Base-by-base conservation (phyloP, 2,329 filamentous ascomycete genomes). In the Microcyclosporella mali region DNA sequence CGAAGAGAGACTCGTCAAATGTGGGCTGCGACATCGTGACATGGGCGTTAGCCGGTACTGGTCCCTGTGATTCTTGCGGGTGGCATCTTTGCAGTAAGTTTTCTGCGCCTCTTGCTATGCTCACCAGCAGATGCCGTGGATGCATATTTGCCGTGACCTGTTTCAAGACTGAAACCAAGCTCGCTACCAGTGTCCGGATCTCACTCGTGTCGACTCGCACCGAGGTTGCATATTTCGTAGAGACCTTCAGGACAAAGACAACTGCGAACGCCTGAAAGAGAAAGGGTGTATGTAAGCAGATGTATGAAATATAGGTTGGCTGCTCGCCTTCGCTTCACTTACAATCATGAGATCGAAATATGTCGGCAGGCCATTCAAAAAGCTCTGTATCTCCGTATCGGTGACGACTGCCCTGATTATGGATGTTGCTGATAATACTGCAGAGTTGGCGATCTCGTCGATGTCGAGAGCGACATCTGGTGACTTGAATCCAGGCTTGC, bases 331-430 rank as follows among this genome's bases (percentile, higher is more conserved):
- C n/a, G n/a, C n/a, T n/a, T n/a, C n/a, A n/a, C n/a, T n/a, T n/a
- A n/a, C 56, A 37, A 60, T 57, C 57, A 61, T 61, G 29, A 58
- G 44, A 43, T 60, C 55, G 40, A 61, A 60, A 43, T 61, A 61
- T 8, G 56, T 57, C 4, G 58, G 58, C 21, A 60, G 35, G 12
- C 57, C 57, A 35, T 56, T 55, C n/a, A 61, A 45, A 35, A 56
- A 53, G 15, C 41, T 41, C 37, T 57, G 55, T 9, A 60, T 58
- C 40, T 59, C 54, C 2, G 46, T 34, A n/a, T 59, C 57, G 9
- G 42, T 44, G 3, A 54, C 40, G 7, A 60, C 49, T 10, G 53
- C 49, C 16, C 52, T 44, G 1, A 61, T 41, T 2, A 61, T 58
- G 4, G 52, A 41, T 8, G 56, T 55, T 2, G 57, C 58, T 2